Base-by-base conservation (phyloP, 2,329 filamentous ascomycete genomes). In the Trichoderma sp. region DNA sequence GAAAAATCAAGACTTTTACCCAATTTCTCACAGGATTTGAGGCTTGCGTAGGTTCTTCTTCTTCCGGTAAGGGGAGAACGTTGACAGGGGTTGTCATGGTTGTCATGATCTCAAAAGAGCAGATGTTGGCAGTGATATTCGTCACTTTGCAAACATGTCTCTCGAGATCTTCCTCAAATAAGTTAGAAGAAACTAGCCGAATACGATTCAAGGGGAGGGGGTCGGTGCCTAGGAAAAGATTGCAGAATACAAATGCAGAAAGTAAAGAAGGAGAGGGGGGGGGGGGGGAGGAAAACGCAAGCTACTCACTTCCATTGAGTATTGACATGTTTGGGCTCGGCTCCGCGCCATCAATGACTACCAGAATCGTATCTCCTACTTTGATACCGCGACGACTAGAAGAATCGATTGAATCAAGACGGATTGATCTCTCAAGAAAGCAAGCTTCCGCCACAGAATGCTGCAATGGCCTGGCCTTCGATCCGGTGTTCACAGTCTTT, bases 401-500 rank as follows among this genome's bases (percentile, higher is more conserved):
- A 57, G 47, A 24, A 21, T 33, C 53, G 13, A 19, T 14, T 11
- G 47, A 33, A 16, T 19, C 19, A 10, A 70, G 55, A 14, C 47
- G 62, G 33, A 70, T 61, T n/a, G 14, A 35, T 27, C 24, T 70
- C n/a, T 55, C n/a, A 19, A 14, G 11, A 16, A 70, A 68, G n/a
- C 63, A 68, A 27, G 47, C 57, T 24, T 70, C 56, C 16, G 68
- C 68, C 16, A 43, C 33, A 19, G 47, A 29, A 14, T 55, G 55
- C 24, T 21, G 43, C 14, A 43, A 63, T 11, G 63, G 56, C 5
- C 29, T 16, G 14, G 1, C 21, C 19, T 14, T 35, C 14, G 49
- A 29, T 29, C 68, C 63, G 24, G 33, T 37, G 29, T 11, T 43
- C 14, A 78, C 76, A 11, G 78, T 77, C 60, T 76, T 79, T n/a